Percentiles rank a stretch among this genome's conserved stretches.
These are phyloP conservation scores for Mollisia scopiformis DNA, from an alignment of 2,329 filamentous ascomycete genomes.

Conservation along the genomic window DNA sequence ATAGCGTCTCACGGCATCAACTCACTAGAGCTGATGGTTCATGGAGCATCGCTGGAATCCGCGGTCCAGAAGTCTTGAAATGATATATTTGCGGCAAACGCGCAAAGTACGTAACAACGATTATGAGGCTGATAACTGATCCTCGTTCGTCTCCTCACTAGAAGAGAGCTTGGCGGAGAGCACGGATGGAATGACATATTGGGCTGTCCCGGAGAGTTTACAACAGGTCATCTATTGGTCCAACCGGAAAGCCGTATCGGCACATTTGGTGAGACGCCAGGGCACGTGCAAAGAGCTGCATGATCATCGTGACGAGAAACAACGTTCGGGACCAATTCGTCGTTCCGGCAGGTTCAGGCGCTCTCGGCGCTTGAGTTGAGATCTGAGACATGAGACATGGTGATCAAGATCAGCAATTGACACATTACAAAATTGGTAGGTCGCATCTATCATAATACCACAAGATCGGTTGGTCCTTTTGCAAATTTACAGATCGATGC, in stretches of 20 bases:
- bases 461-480: neutral
- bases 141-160: neutral
- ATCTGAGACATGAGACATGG: neutral
- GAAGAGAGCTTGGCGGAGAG: neutral
- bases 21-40: neutral
- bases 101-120: slow-evolving; percentile 5
- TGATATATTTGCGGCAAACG: slow-evolving; percentile 17
- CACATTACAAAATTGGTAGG: too few species aligned
- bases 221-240: neutral
- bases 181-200: slow-evolving; percentile 11
- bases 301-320: neutral
- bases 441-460: too few species aligned
- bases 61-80: slow-evolving; percentile 14
- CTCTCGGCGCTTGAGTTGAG: neutral
- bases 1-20: slow-evolving; percentile 1
- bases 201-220: neutral
- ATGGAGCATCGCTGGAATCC: neutral
- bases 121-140: slow-evolving; percentile 13
- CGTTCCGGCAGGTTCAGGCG: neutral
- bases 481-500: neutral
- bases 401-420: neutral
- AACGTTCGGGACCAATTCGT: neutral
- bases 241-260: neutral
- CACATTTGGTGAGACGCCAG: neutral
- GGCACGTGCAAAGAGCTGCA: neutral